phyloP scores from a whole-genome alignment of 2,329 filamentous ascomycete species.

The Hypomyces perniciosus region DNA sequence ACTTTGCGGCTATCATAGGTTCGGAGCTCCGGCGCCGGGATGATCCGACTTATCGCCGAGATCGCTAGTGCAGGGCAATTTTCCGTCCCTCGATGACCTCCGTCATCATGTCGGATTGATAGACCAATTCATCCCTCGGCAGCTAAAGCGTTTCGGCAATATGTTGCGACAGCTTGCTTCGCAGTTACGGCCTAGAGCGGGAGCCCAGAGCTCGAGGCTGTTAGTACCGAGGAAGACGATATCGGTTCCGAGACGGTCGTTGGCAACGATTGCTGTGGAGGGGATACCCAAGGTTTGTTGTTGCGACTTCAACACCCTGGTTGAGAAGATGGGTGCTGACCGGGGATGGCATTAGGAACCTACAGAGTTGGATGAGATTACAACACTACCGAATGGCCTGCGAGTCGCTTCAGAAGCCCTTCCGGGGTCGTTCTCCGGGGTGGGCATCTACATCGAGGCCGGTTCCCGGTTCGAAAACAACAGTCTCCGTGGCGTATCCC shows the following conservation, averaged over 20 bases:
- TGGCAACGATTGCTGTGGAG: conserved; percentile 31
- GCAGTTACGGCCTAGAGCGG: conserved; percentile 24
- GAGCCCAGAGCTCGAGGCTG: conserved; percentile 20
- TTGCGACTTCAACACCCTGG: too few species aligned
- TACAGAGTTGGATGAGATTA: conserved; percentile 79
- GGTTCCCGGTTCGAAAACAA: conserved; percentile 91
- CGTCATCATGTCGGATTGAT: neutral
- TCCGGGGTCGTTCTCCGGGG: conserved; percentile 87
- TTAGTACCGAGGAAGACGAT: conserved; percentile 19
- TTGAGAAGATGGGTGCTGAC: neutral
- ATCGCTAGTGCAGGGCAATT: conserved; percentile 4
- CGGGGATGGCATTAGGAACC: conserved; percentile 53
- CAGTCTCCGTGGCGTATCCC: conserved; percentile 79
- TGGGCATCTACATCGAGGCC: conserved; percentile 93
- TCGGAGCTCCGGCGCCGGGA: conserved; percentile 14
- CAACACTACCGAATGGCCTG: conserved; percentile 84
- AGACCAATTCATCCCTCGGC: too few species aligned
- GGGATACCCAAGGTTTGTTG: conserved; percentile 30
- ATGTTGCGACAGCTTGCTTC: conserved; percentile 34
- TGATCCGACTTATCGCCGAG: conserved; percentile 20
- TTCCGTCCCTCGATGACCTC: neutral
- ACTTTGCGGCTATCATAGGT: neutral
- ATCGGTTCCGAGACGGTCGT: conserved; percentile 19
- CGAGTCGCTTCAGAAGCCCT: conserved; percentile 92
- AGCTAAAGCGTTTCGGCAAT: neutral